Conservation (phyloP, 2,329 filamentous ascomycete genomes). For the Eutypa lata region DNA sequence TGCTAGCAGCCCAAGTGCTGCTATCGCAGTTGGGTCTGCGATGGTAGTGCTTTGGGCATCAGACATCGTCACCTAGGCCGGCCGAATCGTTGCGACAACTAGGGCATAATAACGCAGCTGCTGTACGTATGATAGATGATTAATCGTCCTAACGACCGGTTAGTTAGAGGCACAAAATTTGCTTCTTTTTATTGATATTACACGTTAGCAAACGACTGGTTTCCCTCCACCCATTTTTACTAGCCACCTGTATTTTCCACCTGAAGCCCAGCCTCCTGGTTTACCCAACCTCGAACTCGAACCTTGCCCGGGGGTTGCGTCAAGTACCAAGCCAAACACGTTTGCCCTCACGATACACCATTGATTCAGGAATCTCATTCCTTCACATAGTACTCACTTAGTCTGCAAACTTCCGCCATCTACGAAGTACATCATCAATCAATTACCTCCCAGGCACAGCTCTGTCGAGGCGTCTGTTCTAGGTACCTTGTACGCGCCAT, state of each 20-base stretch:
- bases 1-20: slow-evolving; percentile 14
- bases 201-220: background rate
- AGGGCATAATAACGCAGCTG: too few species aligned
- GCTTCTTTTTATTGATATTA: background rate
- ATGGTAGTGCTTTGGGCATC: slow-evolving; percentile 11
- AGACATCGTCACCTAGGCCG: slow-evolving; percentile 1
- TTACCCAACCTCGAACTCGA: slow-evolving; percentile 5
- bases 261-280: slow-evolving; percentile 15
- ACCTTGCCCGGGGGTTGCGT: background rate
- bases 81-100: background rate
- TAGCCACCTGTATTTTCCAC: slow-evolving; percentile 18
- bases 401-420: background rate
- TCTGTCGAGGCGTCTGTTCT: background rate
- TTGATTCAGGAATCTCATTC: background rate
- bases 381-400: background rate
- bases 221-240: background rate
- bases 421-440: background rate
- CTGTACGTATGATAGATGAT: background rate
- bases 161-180: background rate
- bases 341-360: background rate
- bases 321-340: background rate
- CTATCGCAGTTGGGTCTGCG: slow-evolving; percentile 12
- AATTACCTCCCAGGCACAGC: background rate
- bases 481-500: background rate
- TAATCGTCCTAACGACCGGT: background rate